A percentile compares a stretch with the other conserved stretches of the same genome.
These are phyloP conservation scores for Xylona heveae DNA, from an alignment of 495 filamentous ascomycete species.

Conservation along the genomic window DNA sequence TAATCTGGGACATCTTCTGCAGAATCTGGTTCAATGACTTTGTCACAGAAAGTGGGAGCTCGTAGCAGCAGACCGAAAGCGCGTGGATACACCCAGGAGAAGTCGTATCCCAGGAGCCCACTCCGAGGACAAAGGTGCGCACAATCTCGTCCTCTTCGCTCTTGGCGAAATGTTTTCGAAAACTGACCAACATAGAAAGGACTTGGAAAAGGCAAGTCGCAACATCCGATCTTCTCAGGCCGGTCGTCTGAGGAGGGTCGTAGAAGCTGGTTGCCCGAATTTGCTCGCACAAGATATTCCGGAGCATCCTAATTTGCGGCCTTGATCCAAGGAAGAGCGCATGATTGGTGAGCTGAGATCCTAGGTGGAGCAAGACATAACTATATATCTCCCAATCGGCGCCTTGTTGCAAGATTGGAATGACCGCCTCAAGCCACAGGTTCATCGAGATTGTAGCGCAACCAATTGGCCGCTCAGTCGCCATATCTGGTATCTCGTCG, in stretches of 20 bases:
- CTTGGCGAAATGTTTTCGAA: slow-evolving; percentile 66
- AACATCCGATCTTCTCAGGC: slow-evolving; percentile 72
- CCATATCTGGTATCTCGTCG: slow-evolving; percentile 5
- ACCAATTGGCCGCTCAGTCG: background rate
- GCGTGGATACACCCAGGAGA: slow-evolving; percentile 87
- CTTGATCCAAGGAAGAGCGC: slow-evolving; percentile 56
- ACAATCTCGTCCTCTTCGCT: slow-evolving; percentile 78
- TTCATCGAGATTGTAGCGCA: slow-evolving; percentile 38
- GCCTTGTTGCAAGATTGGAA: slow-evolving; percentile 51
- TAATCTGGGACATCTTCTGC: slow-evolving; percentile 82
- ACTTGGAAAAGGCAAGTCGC: slow-evolving; percentile 71
- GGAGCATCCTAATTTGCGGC: slow-evolving; percentile 52
- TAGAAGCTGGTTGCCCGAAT: slow-evolving; percentile 50
- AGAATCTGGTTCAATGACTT: slow-evolving; percentile 66
- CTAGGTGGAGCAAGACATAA: slow-evolving; percentile 71
- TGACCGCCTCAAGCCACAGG: slow-evolving; percentile 55
- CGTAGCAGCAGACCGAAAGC: slow-evolving; percentile 79
- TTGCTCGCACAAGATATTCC: slow-evolving; percentile 60
- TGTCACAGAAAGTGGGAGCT: slow-evolving; percentile 63
- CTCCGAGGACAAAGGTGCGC: slow-evolving; percentile 57
- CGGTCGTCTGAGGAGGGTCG: slow-evolving; percentile 50
- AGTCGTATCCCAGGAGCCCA: slow-evolving; percentile 66
- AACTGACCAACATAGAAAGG: slow-evolving; percentile 67
- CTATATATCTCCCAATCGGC: slow-evolving; percentile 90
- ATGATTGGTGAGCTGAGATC: slow-evolving; percentile 73